phyloP scores from a whole-genome alignment of 371 early-diverging fungal genomes.

The Gilbertella persicaria region DNA sequence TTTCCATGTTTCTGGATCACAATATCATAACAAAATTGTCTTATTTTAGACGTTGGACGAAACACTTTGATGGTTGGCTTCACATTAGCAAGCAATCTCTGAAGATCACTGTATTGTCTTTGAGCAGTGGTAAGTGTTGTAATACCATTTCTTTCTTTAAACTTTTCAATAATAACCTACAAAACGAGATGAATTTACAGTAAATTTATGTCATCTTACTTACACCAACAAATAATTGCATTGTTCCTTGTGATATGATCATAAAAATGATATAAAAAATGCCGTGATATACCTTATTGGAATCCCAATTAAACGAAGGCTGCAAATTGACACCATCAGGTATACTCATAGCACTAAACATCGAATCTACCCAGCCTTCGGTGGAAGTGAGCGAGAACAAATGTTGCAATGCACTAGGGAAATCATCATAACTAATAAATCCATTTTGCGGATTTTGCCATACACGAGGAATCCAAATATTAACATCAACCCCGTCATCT shows the following conservation, averaged over 20 bases:
- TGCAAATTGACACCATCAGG: constrained; percentile 52
- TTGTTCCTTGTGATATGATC: constrained; percentile 59
- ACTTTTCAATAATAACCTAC: constrained; percentile 61
- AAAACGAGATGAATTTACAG: background rate
- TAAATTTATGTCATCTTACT: too few species aligned
- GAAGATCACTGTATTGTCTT: constrained; percentile 58
- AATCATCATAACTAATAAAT: constrained; percentile 53
- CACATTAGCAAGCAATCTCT: constrained; percentile 52
- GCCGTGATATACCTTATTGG: constrained; percentile 53
- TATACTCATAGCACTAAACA: constrained; percentile 54
- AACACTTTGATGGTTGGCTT: constrained; percentile 57
- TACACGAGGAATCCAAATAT: constrained; percentile 46
- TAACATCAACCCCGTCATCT: constrained; percentile 27
- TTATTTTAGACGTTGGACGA: constrained; percentile 43
- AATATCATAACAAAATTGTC: constrained; percentile 54
- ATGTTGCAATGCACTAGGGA: constrained; percentile 47
- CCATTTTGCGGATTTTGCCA: constrained; percentile 56
- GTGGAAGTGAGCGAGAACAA: constrained; percentile 60
- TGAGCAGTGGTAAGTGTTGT: constrained; percentile 57
- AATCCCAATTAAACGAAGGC: constrained; percentile 47
- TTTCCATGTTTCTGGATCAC: constrained; percentile 54
- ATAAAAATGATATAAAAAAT: constrained; percentile 59
- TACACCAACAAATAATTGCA: constrained; percentile 65
- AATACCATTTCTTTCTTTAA: constrained; percentile 61
- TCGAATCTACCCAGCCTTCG: constrained; percentile 59